A percentile compares a stretch with the other conserved stretches of the same genome.
Evolutionary conservation across 257 asterid species (phyloP).

Genomic region (Lantana camara): DNA sequence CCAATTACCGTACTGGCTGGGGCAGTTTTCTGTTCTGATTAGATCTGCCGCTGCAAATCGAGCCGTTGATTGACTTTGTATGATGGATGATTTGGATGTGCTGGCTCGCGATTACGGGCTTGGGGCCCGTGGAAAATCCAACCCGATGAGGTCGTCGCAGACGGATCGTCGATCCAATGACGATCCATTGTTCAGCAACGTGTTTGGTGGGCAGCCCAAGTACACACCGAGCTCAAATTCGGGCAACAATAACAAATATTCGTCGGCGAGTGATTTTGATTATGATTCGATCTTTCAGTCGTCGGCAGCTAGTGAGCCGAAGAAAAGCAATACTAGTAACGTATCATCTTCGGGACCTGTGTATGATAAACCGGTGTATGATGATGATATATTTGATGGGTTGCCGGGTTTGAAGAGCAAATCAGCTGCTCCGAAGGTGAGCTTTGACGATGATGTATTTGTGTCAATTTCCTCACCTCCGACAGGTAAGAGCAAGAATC

Average conservation of each 20-base stretch:
- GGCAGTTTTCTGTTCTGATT: conserved; percentile 26
- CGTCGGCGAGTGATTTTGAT: conserved; percentile 59
- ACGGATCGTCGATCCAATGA: conserved; percentile 65
- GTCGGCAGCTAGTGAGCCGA: conserved; percentile 34
- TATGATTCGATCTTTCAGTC: conserved; percentile 58
- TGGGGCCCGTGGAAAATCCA: conserved; percentile 77
- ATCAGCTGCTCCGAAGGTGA: conserved; percentile 46
- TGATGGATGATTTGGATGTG: conserved; percentile 92
- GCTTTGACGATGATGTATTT: conserved; percentile 70
- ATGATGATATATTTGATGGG: conserved; percentile 92
- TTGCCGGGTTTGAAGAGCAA: conserved; percentile 88
- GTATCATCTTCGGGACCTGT: conserved; percentile 62
- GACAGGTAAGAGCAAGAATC: conserved; percentile 34
- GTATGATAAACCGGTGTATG: conserved; percentile 94
- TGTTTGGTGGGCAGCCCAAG: conserved; percentile 79
- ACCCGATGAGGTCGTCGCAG: conserved; percentile 85
- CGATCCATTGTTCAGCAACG: conserved; percentile 70
- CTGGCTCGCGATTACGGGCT: conserved; percentile 76
- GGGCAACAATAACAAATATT: conserved; percentile 27
- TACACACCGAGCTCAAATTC: conserved; percentile 43
- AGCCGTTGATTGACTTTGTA: conserved; percentile 27
- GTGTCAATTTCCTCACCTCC: conserved; percentile 54
- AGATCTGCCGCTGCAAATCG: conserved; percentile 46
- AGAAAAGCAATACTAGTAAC: conserved; percentile 32
- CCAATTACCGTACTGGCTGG: conserved; percentile 32